Evolutionary conservation across 306 rosid species (phyloP).

Genomic region (Luffa acutangula): DNA sequence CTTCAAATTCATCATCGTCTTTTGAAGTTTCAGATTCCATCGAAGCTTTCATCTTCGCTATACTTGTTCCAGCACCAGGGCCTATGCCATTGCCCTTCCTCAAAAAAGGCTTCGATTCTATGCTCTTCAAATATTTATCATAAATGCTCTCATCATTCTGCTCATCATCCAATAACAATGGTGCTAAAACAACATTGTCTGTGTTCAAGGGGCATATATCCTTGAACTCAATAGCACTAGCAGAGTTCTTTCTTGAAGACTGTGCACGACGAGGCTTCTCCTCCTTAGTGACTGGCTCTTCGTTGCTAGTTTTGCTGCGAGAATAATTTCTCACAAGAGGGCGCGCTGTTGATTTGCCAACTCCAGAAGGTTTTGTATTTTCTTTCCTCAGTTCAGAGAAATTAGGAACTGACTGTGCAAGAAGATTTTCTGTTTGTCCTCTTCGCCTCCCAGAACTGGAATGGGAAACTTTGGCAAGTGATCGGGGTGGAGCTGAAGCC

Average conservation of each 20-base stretch:
- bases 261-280: slow-evolving; percentile 56
- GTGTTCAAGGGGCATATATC: slow-evolving; percentile 43
- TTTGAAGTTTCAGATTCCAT: slow-evolving; percentile 32
- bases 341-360: slow-evolving; percentile 49
- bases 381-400: slow-evolving; percentile 94
- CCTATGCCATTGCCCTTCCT: slow-evolving; percentile 55
- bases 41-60: slow-evolving; percentile 54
- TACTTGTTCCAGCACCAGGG: slow-evolving; percentile 35
- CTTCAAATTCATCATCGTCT: slow-evolving; percentile 56
- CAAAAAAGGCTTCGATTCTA: slow-evolving; percentile 48
- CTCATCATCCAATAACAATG: slow-evolving; percentile 60
- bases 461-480: slow-evolving; percentile 35
- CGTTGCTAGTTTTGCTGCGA: slow-evolving; percentile 56
- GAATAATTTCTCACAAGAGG: slow-evolving; percentile 51
- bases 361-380: slow-evolving; percentile 82
- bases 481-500: slow-evolving; percentile 37
- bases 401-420: slow-evolving; percentile 89
- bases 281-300: slow-evolving; percentile 62
- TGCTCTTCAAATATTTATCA: slow-evolving; percentile 30
- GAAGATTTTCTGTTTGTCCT: slow-evolving; percentile 51
- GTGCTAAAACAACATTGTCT: slow-evolving; percentile 55
- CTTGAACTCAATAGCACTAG: slow-evolving; percentile 49
- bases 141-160: slow-evolving; percentile 35
- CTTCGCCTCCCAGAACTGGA: slow-evolving; percentile 59
- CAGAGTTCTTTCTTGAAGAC: slow-evolving; percentile 51